phyloP scores from a whole-genome alignment of 2,329 filamentous ascomycete species.

The Aspergillus texensis region DNA sequence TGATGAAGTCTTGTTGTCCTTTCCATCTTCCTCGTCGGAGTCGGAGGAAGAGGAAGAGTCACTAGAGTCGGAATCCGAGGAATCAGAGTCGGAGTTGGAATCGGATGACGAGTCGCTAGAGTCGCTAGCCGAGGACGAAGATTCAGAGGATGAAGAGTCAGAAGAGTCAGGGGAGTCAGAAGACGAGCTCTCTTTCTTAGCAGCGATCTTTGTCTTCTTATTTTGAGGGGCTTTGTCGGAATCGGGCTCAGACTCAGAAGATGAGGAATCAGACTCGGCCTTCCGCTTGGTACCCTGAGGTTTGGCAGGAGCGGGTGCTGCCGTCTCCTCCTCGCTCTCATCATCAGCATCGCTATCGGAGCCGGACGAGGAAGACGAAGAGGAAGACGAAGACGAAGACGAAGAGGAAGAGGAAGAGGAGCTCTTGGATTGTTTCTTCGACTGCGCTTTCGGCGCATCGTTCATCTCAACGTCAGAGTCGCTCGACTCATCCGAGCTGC shows the following conservation, averaged over 20 bases:
- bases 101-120: slow-evolving; percentile 22
- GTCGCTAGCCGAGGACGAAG: slow-evolving; percentile 36
- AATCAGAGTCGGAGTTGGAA: slow-evolving; percentile 22
- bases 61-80: slow-evolving; percentile 24
- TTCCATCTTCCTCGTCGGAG: slow-evolving; percentile 25
- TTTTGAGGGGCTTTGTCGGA: slow-evolving; percentile 51
- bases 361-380: slow-evolving; percentile 37
- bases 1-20: slow-evolving; percentile 17
- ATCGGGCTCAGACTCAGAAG: slow-evolving; percentile 34
- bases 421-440: slow-evolving; percentile 34
- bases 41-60: slow-evolving; percentile 22
- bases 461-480: slow-evolving; percentile 48
- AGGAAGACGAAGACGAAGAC: slow-evolving; percentile 36
- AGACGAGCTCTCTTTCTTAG: slow-evolving; percentile 39
- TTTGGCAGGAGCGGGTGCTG: slow-evolving; percentile 35
- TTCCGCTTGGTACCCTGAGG: slow-evolving; percentile 61
- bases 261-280: slow-evolving; percentile 49
- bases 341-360: slow-evolving; percentile 57
- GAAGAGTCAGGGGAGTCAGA: slow-evolving; percentile 29
- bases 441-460: slow-evolving; percentile 38
- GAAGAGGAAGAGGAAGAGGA: slow-evolving; percentile 34
- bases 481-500: slow-evolving; percentile 40
- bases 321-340: slow-evolving; percentile 56
- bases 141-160: slow-evolving; percentile 30
- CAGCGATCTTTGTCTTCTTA: slow-evolving; percentile 56